Conservation (phyloP, 176 grass and related monocot species). For the Bromus sterilis region DNA sequence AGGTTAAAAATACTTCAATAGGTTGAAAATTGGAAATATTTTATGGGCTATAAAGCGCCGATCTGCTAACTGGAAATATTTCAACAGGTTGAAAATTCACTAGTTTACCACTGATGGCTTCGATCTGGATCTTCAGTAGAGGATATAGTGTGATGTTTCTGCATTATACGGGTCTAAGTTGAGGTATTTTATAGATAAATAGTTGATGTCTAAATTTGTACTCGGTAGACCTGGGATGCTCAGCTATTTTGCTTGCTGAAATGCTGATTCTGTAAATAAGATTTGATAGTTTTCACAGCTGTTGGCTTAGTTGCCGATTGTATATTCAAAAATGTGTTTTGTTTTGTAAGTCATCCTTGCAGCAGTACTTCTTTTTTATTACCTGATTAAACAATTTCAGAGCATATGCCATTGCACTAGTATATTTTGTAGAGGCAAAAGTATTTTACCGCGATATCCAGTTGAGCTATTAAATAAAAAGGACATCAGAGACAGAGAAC, state of each 20-base stretch:
- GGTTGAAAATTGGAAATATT: neutral
- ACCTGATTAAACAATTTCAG: neutral
- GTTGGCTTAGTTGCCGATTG: neutral
- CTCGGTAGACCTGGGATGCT: neutral
- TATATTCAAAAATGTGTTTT: too few species aligned
- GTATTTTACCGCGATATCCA: neutral
- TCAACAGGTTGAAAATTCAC: neutral
- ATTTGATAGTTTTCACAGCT: neutral
- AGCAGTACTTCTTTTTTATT: neutral
- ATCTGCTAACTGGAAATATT: neutral
- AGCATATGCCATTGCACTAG: neutral
- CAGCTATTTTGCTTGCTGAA: neutral
- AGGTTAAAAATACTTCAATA: neutral
- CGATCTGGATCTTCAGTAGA: neutral
- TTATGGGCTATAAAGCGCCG: neutral
- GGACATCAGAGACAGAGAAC: neutral
- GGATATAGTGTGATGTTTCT: neutral
- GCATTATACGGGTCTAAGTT: neutral
- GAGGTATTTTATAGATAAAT: neutral
- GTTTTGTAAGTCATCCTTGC: neutral
- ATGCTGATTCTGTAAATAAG: neutral
- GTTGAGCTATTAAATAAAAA: neutral
- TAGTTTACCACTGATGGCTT: neutral
- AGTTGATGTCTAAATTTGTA: neutral
- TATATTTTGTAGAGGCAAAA: neutral